A percentile compares a stretch with the other conserved stretches of the same genome.
Evolutionary conservation across 2,329 filamentous ascomycete species (phyloP).

Genomic region (Cadophora malorum): DNA sequence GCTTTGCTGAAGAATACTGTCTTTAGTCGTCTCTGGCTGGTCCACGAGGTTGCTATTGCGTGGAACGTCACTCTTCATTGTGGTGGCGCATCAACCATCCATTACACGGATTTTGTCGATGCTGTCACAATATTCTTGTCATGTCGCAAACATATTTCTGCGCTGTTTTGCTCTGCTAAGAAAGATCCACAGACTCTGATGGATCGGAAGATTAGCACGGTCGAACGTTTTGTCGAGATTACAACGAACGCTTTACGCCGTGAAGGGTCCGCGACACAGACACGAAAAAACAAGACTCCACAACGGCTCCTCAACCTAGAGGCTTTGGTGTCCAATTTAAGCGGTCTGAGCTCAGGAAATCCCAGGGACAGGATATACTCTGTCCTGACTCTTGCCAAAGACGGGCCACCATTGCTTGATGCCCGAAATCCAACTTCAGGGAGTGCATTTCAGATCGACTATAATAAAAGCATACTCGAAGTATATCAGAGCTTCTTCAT

Average conservation of each 20-base stretch:
- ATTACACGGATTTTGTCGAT: conserved; percentile 31
- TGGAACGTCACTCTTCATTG: conserved; percentile 43
- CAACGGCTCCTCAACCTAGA: conserved; percentile 27
- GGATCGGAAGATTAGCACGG: conserved; percentile 25
- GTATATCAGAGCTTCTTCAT: conserved; percentile 29
- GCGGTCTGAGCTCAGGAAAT: conserved; percentile 19
- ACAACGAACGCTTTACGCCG: conserved; percentile 26
- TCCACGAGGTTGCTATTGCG: conserved; percentile 33
- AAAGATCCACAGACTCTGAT: conserved; percentile 20
- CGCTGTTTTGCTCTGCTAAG: conserved; percentile 14
- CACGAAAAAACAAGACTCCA: neutral
- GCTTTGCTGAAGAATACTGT: conserved; percentile 26
- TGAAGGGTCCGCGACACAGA: too few species aligned
- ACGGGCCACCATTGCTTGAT: conserved; percentile 19
- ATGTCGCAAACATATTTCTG: conserved; percentile 16
- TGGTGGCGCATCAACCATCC: conserved; percentile 22
- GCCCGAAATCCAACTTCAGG: neutral
- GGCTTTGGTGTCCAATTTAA: conserved; percentile 23
- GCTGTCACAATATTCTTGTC: conserved; percentile 31
- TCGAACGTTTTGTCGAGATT: conserved; percentile 31
- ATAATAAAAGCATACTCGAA: conserved; percentile 16
- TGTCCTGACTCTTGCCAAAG: conserved; percentile 26
- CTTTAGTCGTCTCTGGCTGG: conserved; percentile 31
- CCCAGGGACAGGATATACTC: conserved; percentile 29
- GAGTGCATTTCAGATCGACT: conserved; percentile 18